Conservation (phyloP, 768 basidiomycete species). For the Amanita inopinata region DNA sequence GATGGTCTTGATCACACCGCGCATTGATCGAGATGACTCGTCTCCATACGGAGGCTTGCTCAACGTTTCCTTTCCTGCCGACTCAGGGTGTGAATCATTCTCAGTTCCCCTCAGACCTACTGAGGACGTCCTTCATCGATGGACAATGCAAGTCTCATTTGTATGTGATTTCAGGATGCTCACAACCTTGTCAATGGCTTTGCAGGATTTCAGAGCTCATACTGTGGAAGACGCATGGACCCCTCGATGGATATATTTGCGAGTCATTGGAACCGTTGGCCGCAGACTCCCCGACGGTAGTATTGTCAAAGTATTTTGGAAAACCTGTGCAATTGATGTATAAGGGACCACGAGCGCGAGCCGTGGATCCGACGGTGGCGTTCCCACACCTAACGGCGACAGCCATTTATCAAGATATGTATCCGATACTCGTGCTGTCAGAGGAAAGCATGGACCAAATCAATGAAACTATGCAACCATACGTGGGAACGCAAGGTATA, state of each 20-base stretch:
- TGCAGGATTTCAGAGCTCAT: conserved; percentile 42
- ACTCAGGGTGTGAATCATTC: conserved; percentile 48
- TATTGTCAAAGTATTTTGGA: conserved; percentile 53
- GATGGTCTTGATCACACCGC: conserved; percentile 62
- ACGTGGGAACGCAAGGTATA: conserved; percentile 39
- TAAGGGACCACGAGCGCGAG: conserved; percentile 53
- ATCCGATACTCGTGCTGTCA: conserved; percentile 57
- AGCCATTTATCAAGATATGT: conserved; percentile 60
- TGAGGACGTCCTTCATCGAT: conserved; percentile 34
- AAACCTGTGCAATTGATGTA: conserved; percentile 52
- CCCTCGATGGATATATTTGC: conserved; percentile 60
- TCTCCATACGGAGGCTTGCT: conserved; percentile 40
- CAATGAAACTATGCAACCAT: conserved; percentile 34
- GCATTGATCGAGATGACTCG: conserved; percentile 35
- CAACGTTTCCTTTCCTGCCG: conserved; percentile 48
- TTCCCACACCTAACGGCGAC: conserved; percentile 53
- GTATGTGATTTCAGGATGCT: not conserved
- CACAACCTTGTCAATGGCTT: not conserved
- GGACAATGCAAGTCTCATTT: conserved; percentile 42
- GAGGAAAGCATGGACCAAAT: conserved; percentile 53
- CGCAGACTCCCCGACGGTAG: conserved; percentile 34
- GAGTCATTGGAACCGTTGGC: conserved; percentile 22
- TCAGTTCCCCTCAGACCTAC: conserved; percentile 48
- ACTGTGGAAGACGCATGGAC: conserved; percentile 33
- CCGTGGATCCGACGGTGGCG: conserved; percentile 35